Evolutionary conservation across 192 early-diverging fungal species (phyloP).

Genomic region (Rhizoclosmatium globosum): DNA sequence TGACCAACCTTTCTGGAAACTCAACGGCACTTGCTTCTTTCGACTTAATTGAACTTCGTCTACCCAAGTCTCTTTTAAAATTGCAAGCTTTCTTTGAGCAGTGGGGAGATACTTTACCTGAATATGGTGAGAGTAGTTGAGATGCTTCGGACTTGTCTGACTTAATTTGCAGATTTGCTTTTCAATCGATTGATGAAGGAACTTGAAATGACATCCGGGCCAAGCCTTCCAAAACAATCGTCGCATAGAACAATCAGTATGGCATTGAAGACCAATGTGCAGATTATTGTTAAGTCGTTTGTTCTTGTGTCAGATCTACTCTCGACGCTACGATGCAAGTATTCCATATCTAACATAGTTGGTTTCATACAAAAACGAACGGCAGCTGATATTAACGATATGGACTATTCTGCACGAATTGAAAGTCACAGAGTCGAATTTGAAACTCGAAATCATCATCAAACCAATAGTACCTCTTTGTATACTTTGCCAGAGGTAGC

Average conservation of each 20-base stretch:
- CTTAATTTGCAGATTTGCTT: slow-evolving; percentile 59
- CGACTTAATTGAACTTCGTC: slow-evolving; percentile 30
- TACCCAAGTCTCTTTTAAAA: slow-evolving; percentile 71
- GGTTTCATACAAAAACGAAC: background rate
- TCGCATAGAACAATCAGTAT: background rate
- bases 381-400: background rate
- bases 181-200: slow-evolving; percentile 76
- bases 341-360: slow-evolving; percentile 16
- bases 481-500: slow-evolving; percentile 17
- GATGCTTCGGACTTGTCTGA: background rate
- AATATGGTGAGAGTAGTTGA: slow-evolving; percentile 14
- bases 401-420: slow-evolving; percentile 8
- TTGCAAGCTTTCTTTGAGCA: slow-evolving; percentile 79
- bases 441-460: slow-evolving; percentile 30
- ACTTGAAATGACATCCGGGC: slow-evolving; percentile 52
- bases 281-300: slow-evolving; percentile 67
- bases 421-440: slow-evolving; percentile 55
- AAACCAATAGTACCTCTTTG: background rate
- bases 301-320: slow-evolving; percentile 70
- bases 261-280: slow-evolving; percentile 37
- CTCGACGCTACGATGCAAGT: slow-evolving; percentile 58
- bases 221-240: background rate
- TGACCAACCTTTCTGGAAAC: background rate
- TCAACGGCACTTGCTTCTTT: slow-evolving; percentile 12
- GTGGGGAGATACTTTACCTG: slow-evolving; percentile 66